phyloP scores from a whole-genome alignment of 148 eudicot species.

The Linanthus parryae region DNA sequence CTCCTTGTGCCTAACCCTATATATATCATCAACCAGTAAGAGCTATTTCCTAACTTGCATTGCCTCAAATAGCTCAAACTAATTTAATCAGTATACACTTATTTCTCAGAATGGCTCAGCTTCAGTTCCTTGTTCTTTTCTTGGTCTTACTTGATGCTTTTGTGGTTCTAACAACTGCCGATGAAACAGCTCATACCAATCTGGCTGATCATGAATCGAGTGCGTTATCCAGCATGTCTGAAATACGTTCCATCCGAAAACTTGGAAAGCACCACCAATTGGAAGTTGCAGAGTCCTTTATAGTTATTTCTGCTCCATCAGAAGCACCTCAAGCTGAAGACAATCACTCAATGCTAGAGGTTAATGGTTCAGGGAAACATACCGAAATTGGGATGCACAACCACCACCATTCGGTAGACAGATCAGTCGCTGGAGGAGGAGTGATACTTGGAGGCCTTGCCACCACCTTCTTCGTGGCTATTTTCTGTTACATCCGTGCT shows the following conservation, averaged over 20 bases:
- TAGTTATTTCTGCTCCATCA: constrained; percentile 17
- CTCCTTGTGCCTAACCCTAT: too few relatives aligned
- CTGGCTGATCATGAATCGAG: too few relatives aligned
- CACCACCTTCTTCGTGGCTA: constrained; percentile 32
- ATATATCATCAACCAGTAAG: too few relatives aligned
- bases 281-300: background rate
- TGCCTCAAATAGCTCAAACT: too few relatives aligned
- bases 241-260: constrained; percentile 9
- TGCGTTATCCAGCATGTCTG: too few relatives aligned
- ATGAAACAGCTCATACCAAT: too few relatives aligned
- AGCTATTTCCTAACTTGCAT: too few relatives aligned
- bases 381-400: constrained; percentile 5
- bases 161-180: too few relatives aligned
- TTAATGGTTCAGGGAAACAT: background rate
- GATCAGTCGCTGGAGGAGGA: constrained; percentile 44
- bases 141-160: too few relatives aligned
- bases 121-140: too few relatives aligned
- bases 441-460: constrained; percentile 51
- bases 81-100: too few relatives aligned
- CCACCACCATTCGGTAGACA: constrained; percentile 24
- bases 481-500: constrained; percentile 49
- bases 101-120: too few relatives aligned
- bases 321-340: constrained; percentile 10
- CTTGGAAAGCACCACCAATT: constrained; percentile 16
- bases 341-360: background rate